Evolutionary conservation across 2,329 filamentous ascomycete genomes (phyloP).

Genomic region (Blastomyces percursus): DNA sequence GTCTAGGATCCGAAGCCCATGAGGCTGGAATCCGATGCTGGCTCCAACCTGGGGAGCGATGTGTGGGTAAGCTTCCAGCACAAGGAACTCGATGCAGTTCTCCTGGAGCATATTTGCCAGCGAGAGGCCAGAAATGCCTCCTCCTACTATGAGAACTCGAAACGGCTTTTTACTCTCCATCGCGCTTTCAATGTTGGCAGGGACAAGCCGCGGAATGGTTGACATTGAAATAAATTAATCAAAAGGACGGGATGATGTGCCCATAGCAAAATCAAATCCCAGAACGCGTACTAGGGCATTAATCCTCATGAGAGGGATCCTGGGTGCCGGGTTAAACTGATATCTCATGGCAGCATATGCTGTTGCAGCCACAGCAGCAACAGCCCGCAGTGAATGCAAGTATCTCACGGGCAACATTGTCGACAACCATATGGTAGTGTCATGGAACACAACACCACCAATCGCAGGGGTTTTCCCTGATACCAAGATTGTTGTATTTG

Average conservation of each 20-base stretch:
- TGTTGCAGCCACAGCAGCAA: background rate
- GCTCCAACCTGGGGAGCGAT: slow-evolving; percentile 40
- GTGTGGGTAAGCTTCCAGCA: slow-evolving; percentile 36
- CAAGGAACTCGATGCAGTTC: slow-evolving; percentile 38
- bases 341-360: no score
- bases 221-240: background rate
- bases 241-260: background rate
- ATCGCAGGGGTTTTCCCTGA: no score
- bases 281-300: background rate
- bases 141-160: slow-evolving; percentile 40
- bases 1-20: slow-evolving; percentile 39
- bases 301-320: background rate
- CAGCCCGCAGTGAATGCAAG: background rate
- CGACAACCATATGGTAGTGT: background rate
- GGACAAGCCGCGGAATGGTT: background rate
- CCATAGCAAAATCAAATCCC: background rate
- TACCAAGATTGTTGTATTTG: no score
- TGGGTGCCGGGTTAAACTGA: background rate
- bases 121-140: slow-evolving; percentile 38
- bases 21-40: slow-evolving; percentile 37
- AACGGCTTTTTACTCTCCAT: slow-evolving; percentile 6
- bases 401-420: background rate
- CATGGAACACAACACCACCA: no score
- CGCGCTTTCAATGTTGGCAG: background rate
- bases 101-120: slow-evolving; percentile 39